Evolutionary conservation across 1,284 basidiomycete genomes (phyloP), one percentile per base, ranked within the genome.

Genomic region (Heterobasidion parviporum): DNA sequence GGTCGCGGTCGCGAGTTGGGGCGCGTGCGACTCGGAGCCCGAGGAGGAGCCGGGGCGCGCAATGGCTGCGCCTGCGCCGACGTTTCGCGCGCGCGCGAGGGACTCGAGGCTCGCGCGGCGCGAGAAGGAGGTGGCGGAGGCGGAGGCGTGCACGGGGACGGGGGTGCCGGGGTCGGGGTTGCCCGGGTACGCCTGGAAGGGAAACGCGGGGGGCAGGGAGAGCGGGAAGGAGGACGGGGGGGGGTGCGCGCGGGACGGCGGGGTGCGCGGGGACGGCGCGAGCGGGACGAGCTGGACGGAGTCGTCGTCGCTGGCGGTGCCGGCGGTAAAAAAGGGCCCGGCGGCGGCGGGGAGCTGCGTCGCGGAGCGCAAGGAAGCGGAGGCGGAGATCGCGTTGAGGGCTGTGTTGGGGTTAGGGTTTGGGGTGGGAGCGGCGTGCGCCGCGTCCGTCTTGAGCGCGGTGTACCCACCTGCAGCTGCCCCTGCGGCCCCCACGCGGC

Each of bases 111-210:
- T 49, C 63, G 72, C 71, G 66, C 7, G 66, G 61, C 50, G 47
- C 46, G 26, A 56, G 26, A 26, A 26, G 26, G 26, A 26, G 26
- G 26, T 52, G 26, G 26, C 63, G 60, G 14, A 69, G 51, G 20
- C 71, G 26, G 26, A 26, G 26, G 26, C 73, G 3, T 26, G 26
- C 5, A 26, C 26, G 2, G 78, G 78, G 57, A 78, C 67, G 46
- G 71, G 74, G 32, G 65, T 68, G 50, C 70, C 67, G 10, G 71
- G 78, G 61, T 85, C 84, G 1, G 82, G 79, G 63, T 84, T 85
- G 9, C 84, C 82, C 1, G 78, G 73, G 62, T 85, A 75, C 0
- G 77, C 74, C 63, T 82, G 81, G 74, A 81, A 82, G 12, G 80
- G 79, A 58, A 77, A 84, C 3, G 79, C 69, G 15, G 76, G 79